Percentiles rank a stretch among this genome's conserved stretches.
These are phyloP conservation scores for Tolypocladium album DNA, from an alignment of 2,329 filamentous ascomycete species.

Conservation along the genomic window DNA sequence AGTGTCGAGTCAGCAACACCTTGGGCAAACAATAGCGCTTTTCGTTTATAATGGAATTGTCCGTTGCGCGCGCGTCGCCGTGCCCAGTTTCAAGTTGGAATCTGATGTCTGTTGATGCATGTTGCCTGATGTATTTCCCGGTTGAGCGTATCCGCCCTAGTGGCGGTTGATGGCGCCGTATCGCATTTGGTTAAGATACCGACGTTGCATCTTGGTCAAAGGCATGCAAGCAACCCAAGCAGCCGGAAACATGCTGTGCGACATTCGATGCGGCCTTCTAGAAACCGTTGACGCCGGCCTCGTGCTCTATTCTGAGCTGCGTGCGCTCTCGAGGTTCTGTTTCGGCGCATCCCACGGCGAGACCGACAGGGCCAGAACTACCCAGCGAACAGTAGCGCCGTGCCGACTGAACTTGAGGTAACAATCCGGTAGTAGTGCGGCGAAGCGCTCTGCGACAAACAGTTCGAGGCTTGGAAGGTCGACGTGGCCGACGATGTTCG, in stretches of 20 bases:
- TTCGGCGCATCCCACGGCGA: neutral
- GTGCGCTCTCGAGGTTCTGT: neutral
- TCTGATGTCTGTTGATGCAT: neutral
- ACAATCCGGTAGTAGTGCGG: neutral
- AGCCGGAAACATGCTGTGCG: neutral
- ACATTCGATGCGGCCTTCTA: constrained; percentile 1
- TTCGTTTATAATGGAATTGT: neutral
- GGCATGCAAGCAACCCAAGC: neutral
- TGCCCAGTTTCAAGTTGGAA: neutral
- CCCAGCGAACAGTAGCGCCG: neutral
- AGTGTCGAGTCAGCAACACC: constrained; percentile 22
- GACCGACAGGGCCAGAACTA: neutral
- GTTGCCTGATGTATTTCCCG: neutral
- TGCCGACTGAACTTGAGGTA: neutral
- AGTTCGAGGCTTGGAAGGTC: no score
- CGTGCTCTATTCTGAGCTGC: neutral
- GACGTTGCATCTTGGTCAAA: neutral
- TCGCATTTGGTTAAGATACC: no score
- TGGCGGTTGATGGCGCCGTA: neutral
- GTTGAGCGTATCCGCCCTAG: neutral
- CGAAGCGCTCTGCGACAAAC: neutral
- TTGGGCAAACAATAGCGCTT: neutral
- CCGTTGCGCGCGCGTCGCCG: neutral
- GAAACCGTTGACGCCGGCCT: neutral
- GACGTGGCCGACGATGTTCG: neutral